phyloP scores from a whole-genome alignment of 1,284 basidiomycete species.

The Tilletia indica region DNA sequence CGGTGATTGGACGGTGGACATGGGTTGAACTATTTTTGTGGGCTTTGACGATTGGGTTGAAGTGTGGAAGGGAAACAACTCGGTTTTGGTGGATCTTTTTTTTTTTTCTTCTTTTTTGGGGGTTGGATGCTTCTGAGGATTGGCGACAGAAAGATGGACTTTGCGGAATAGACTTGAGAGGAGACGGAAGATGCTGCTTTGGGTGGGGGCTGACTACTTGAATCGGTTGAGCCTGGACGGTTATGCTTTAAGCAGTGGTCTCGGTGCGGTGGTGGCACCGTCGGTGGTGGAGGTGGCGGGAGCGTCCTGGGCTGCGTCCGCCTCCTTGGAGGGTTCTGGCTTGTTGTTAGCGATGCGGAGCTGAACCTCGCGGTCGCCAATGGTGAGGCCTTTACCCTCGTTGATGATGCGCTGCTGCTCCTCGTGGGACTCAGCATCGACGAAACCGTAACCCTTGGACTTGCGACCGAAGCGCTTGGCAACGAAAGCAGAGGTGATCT shows the following conservation, averaged over 20 bases:
- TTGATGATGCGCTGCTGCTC: constrained; percentile 47
- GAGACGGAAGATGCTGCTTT: no score
- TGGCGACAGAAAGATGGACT: no score
- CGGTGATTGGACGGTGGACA: constrained; percentile 2
- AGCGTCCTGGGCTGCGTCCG: constrained; percentile 14
- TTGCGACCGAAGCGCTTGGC: constrained; percentile 38
- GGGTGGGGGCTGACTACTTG: no score
- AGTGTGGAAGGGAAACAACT: not conserved
- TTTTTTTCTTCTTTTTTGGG: no score
- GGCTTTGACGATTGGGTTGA: not conserved
- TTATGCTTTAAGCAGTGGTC: no score
- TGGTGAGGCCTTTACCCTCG: constrained; percentile 33
- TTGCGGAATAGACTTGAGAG: no score
- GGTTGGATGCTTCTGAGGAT: no score
- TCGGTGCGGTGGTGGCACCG: not conserved
- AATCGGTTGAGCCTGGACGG: no score
- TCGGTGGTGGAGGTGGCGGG: not conserved
- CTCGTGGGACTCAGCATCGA: constrained; percentile 38
- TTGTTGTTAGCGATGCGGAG: constrained; percentile 42
- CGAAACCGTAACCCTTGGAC: constrained; percentile 50
- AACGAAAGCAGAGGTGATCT: constrained; percentile 43
- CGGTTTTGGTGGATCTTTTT: no score
- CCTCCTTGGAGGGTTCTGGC: constrained; percentile 24
- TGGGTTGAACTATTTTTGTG: not conserved
- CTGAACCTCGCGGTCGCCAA: constrained; percentile 38